Conservation (phyloP, 2,329 filamentous ascomycete genomes). For the Rhinocladiella mackenziei region DNA sequence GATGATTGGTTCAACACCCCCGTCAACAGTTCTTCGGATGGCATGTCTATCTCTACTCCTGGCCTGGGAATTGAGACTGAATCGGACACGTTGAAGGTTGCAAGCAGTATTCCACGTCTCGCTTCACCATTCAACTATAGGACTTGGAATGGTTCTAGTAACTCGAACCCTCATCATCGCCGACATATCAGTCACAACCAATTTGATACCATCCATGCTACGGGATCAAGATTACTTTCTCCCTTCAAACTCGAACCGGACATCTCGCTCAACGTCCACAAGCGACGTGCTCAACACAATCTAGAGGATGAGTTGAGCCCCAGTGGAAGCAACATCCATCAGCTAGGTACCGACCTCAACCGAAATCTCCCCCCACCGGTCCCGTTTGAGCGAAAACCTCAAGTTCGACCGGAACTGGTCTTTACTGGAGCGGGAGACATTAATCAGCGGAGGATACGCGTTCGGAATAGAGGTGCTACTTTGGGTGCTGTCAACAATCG, state of each 20-base stretch:
- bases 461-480: slow-evolving; percentile 60
- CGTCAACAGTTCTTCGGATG: slow-evolving; percentile 22
- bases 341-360: slow-evolving; percentile 36
- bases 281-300: slow-evolving; percentile 55
- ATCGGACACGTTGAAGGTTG: slow-evolving; percentile 22
- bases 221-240: slow-evolving; percentile 44
- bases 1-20: slow-evolving; percentile 39
- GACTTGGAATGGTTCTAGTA: slow-evolving; percentile 45
- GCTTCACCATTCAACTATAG: slow-evolving; percentile 49
- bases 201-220: slow-evolving; percentile 45
- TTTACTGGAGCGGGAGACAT: slow-evolving; percentile 38
- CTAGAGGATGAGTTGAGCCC: slow-evolving; percentile 51
- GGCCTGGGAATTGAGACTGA: slow-evolving; percentile 25
- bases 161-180: slow-evolving; percentile 30
- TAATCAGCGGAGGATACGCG: slow-evolving; percentile 55
- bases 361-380: slow-evolving; percentile 30
- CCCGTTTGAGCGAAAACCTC: slow-evolving; percentile 44
- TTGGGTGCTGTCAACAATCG: slow-evolving; percentile 53
- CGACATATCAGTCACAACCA: slow-evolving; percentile 36
- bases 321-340: slow-evolving; percentile 37
- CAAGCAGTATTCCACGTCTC: slow-evolving; percentile 39
- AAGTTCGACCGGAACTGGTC: slow-evolving; percentile 24
- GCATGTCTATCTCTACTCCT: slow-evolving; percentile 23
- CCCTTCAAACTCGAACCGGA: slow-evolving; percentile 54
- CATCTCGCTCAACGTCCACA: slow-evolving; percentile 49